These are phyloP conservation scores for Peronosclerospora sorghi DNA, from an alignment of 352 stramenopile species.

Conservation along the genomic window DNA sequence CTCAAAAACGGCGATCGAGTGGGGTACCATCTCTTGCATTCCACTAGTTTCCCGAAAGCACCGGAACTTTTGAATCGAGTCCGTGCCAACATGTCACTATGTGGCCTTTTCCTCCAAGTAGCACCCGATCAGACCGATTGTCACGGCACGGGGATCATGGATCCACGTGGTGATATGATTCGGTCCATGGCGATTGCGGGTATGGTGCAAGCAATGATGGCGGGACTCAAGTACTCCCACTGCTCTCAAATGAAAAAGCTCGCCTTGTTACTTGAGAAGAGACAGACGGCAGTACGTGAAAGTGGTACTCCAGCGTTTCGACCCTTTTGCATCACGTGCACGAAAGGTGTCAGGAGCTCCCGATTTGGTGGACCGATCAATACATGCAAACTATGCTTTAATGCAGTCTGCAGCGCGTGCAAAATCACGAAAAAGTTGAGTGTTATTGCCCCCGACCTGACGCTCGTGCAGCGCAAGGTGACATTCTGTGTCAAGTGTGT, in stretches of 20 bases:
- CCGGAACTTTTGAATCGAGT: neutral
- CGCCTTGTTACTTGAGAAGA: too few species aligned
- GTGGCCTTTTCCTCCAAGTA: too few species aligned
- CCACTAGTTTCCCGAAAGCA: neutral
- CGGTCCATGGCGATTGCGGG: neutral
- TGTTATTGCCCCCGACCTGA: slow-evolving; percentile 15
- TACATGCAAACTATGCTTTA: slow-evolving; percentile 18
- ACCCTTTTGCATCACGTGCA: slow-evolving; percentile 18
- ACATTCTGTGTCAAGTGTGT: slow-evolving; percentile 15
- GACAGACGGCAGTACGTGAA: neutral
- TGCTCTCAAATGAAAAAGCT: neutral
- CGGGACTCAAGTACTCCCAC: neutral
- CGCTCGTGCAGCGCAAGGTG: slow-evolving; percentile 10
- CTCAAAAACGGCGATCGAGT: too few species aligned
- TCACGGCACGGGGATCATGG: too few species aligned
- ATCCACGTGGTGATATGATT: neutral
- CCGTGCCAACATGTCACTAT: too few species aligned
- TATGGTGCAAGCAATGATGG: too few species aligned
- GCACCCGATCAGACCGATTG: too few species aligned
- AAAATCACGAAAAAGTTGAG: slow-evolving; percentile 18
- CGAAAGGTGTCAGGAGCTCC: slow-evolving; percentile 6
- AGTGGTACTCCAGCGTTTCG: neutral
- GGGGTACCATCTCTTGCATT: too few species aligned
- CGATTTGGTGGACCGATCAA: neutral
- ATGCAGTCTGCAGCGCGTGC: slow-evolving; percentile 11